These are phyloP conservation scores for Tarenaya hassleriana DNA, from an alignment of 345 rosid genomes.

Conservation along the genomic window DNA sequence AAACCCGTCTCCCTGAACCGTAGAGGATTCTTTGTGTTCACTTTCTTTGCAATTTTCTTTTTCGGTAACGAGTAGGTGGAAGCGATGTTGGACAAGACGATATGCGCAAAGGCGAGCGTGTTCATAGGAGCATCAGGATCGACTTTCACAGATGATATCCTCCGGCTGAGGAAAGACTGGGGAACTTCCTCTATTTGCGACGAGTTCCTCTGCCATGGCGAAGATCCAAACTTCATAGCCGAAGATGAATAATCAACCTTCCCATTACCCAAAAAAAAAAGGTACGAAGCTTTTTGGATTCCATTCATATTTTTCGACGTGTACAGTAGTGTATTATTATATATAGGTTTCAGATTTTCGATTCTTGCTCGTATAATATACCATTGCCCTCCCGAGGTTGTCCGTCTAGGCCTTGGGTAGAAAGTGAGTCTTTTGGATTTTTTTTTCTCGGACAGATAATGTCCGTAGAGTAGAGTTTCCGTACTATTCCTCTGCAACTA, in stretches of 20 bases:
- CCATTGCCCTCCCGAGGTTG: no score
- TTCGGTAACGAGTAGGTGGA: constrained; percentile 63
- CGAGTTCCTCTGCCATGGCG: constrained; percentile 84
- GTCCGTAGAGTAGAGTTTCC: no score
- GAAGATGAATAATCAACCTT: constrained; percentile 52
- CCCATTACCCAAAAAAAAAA: no score
- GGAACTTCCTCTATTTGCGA: constrained; percentile 71
- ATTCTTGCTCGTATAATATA: no score
- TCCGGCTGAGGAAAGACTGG: constrained; percentile 83
- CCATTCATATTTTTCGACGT: constrained; percentile 10
- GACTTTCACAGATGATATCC: constrained; percentile 83
- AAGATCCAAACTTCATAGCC: constrained; percentile 69
- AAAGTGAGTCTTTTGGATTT: no score
- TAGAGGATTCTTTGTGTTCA: no score
- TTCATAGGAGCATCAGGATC: constrained; percentile 85
- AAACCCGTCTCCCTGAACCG: no score
- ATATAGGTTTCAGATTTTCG: constrained; percentile 24
- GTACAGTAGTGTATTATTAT: constrained; percentile 29
- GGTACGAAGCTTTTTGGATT: no score
- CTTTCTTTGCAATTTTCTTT: constrained; percentile 11
- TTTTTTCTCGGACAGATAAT: no score
- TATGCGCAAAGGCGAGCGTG: constrained; percentile 70
- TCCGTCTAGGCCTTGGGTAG: no score
- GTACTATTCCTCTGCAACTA: no score
- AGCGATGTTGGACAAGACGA: constrained; percentile 91